phyloP scores from a whole-genome alignment of 106 monocot species.

The Ottelia alismoides region DNA sequence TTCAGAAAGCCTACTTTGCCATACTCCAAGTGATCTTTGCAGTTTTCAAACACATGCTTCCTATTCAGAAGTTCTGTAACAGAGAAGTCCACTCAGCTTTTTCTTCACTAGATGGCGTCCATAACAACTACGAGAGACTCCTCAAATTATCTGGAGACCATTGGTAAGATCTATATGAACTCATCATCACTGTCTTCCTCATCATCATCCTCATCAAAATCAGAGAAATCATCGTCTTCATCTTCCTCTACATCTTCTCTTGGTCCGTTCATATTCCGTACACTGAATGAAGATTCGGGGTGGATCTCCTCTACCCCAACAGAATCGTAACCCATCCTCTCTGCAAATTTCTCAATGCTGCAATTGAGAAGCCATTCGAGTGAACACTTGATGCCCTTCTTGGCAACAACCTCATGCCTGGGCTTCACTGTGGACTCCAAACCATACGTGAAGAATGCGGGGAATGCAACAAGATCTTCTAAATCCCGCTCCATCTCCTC shows the following conservation, averaged over 20 bases:
- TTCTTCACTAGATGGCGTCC: too few relatives aligned
- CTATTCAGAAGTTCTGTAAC: too few relatives aligned
- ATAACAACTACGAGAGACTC: too few relatives aligned
- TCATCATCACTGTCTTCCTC: constrained; percentile 40
- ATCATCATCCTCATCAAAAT: constrained; percentile 44
- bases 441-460: constrained; percentile 91
- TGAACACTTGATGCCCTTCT: constrained; percentile 77
- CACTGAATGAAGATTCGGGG: constrained; percentile 28
- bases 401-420: constrained; percentile 45
- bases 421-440: constrained; percentile 81
- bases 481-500: constrained; percentile 83
- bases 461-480: constrained; percentile 80
- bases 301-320: constrained; percentile 91
- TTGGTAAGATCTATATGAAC: constrained; percentile 11
- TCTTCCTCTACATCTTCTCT: too few relatives aligned
- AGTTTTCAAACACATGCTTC: too few relatives aligned
- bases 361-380: constrained; percentile 89
- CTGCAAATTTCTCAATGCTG: constrained; percentile 58
- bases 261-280: constrained; percentile 23
- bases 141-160: too few relatives aligned
- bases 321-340: constrained; percentile 85
- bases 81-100: too few relatives aligned
- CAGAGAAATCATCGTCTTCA: constrained; percentile 38
- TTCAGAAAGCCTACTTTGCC: too few relatives aligned
- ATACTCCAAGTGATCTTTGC: too few relatives aligned